Evolutionary conservation across 2,329 filamentous ascomycete genomes (phyloP), one percentile per base, ranked within the genome.

Genomic region (Ophiostoma himal-ulmi): DNA sequence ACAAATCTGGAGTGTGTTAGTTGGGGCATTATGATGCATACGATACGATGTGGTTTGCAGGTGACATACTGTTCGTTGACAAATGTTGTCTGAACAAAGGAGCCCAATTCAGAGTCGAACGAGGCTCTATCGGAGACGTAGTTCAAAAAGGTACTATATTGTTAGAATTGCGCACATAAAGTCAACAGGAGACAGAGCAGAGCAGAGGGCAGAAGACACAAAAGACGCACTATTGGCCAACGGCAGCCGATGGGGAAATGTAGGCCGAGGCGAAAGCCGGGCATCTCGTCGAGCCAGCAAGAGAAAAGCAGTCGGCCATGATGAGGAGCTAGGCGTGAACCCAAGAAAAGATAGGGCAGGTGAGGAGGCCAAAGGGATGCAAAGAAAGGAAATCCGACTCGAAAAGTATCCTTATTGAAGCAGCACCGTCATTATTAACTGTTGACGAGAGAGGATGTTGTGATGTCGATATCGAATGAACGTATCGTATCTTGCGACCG

Each of bases 81-180:
- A 81, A 94, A 98, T 73, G 84, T 85, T 52, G 88, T 89, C 70
- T 86, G 82, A 69, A 97, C 85, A 79, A 96, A 97, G 70, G 85
- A 82, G 68, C 81, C 83, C 76, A 99, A 81, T 76, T 91, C 86
- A 60, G 83, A 78, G 79, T 99, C 95, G 78, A 99, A 99, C 10
- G 90, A 87, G 69, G 85, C 80, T 20, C 86, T 85, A 77, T 91
- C 89, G 64, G 91, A 91, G 75, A 98, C 95, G 78, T 86, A 92
- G 74, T 88, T 83, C 74, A 99, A 86, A 79, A 98, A 99, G 66
- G 93, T 89, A 81, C 94, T 96, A 68, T 30, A 10, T 14, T 60
- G 69, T 72, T 65, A 72, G 67, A 20, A 54, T 68, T 44, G 14
- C 22, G 11, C 20, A 22, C 20, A 2, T 44, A 37, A 5, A 65